A percentile compares a stretch with the other conserved stretches of the same genome.
These are phyloP conservation scores for Oxyria digyna DNA, from an alignment of 148 eudicot species.

Conservation along the genomic window DNA sequence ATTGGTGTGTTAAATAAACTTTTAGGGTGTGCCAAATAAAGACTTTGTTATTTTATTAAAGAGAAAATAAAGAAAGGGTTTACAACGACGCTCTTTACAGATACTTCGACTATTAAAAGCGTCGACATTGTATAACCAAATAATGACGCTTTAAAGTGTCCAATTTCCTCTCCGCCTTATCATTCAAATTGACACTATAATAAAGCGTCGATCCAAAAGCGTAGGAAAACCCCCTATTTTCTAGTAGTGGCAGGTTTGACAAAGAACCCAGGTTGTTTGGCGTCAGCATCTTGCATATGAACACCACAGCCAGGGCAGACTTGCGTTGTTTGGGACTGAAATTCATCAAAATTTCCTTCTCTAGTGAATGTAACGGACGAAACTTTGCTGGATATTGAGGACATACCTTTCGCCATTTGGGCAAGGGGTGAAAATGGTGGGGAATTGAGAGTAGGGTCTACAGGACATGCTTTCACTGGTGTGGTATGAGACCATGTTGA, in stretches of 20 bases:
- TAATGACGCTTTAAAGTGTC: too few species aligned
- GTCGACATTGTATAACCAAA: too few species aligned
- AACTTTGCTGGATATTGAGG: slow-evolving; percentile 20
- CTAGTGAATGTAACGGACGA: slow-evolving; percentile 30
- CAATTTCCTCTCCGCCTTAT: too few species aligned
- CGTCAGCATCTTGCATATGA: slow-evolving; percentile 55
- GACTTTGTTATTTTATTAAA: too few species aligned
- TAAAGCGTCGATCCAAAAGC: too few species aligned
- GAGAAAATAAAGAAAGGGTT: too few species aligned
- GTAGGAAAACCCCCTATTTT: too few species aligned
- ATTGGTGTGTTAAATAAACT: too few species aligned
- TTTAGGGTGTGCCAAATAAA: too few species aligned
- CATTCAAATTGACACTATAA: too few species aligned
- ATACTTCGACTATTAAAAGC: too few species aligned
- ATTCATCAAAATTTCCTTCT: slow-evolving; percentile 82
- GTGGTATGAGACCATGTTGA: background rate
- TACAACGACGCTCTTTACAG: too few species aligned
- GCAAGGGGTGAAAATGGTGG: slow-evolving; percentile 10
- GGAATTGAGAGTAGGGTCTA: slow-evolving; percentile 21
- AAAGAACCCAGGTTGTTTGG: slow-evolving; percentile 59
- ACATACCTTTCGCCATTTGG: slow-evolving; percentile 17
- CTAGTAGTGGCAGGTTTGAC: slow-evolving; percentile 35
- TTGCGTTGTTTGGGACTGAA: slow-evolving; percentile 16
- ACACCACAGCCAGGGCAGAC: slow-evolving; percentile 98
- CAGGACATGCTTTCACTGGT: slow-evolving; percentile 23